Evolutionary conservation across 495 filamentous ascomycete species (phyloP), one percentile per base, ranked within the genome.

Genomic region (Penicillium ucsense): DNA sequence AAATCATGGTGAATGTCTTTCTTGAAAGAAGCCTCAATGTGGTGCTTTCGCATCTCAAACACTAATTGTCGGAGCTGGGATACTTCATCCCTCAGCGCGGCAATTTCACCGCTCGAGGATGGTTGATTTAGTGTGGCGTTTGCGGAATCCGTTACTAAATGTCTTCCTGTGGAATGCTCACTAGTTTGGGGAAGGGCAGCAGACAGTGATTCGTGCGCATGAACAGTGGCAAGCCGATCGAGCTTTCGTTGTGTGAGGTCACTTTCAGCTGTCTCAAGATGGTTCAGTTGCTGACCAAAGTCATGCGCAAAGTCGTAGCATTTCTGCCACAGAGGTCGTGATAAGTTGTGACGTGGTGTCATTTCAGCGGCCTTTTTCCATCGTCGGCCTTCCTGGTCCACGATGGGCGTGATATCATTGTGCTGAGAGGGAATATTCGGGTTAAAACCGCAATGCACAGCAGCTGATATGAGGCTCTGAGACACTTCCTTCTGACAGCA

Each of bases 381-480:
- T 38, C 63, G 63, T 4, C 46, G 28, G 30, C 43, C 49, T 4
- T 53, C 41, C n/a, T 36, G 43, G 31, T 72, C 60, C n/a, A 45
- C 47, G 8, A 56, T 40, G 8, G 56, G 63, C 6, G 44, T 38
- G 28, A 70, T 39, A 36, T 69, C 67, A 20, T 34, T 4, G 36
- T 72, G 65, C 39, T 51, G 35, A 11, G 56, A 31, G 8, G 62
- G 57, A 11, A 55, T 43, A 4, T 29, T 39, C 37, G 59, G 60
- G 36, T 63, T 51, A 35, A 74, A 68, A 5, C 71, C 71, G 39
- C 65, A 67, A 35, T 60, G 51, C 3, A 72, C 51, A 8, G 69
- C 67, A 33, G 66, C 65, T 11, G 48, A 33, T 8, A 74, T 71
- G 35, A 74, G 53, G 30, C 47, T 53, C 31, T 63, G 42, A 4